These are phyloP conservation scores for Colletotrichum siamense DNA, from an alignment of 2,329 filamentous ascomycete genomes.

Conservation along the genomic window DNA sequence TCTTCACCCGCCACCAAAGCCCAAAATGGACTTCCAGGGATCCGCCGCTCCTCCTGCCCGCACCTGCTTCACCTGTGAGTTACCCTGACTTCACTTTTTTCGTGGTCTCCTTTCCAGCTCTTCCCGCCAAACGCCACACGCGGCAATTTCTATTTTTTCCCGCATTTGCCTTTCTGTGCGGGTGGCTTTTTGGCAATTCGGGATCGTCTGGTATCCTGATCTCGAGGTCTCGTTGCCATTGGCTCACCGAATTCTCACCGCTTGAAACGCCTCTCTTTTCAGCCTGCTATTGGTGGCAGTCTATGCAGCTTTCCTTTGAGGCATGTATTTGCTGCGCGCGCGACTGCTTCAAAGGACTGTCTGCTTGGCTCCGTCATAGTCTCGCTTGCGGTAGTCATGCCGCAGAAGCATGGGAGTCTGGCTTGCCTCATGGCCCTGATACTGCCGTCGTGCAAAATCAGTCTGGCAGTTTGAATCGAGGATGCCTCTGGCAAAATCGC, in stretches of 20 bases:
- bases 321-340: background rate
- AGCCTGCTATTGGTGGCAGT: constrained; percentile 4
- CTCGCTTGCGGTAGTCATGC: background rate
- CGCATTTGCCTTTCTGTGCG: background rate
- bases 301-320: background rate
- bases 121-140: background rate
- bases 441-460: background rate
- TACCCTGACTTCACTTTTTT: constrained; percentile 9
- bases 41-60: constrained; percentile 33
- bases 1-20: constrained; percentile 7
- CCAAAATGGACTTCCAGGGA: constrained; percentile 39
- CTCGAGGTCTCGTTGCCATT: background rate
- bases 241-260: constrained; percentile 1
- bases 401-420: background rate
- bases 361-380: background rate
- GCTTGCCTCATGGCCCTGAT: background rate
- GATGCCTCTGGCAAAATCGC: background rate
- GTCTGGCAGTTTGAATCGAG: background rate
- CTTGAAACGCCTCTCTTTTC: background rate
- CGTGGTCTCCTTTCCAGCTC: background rate
- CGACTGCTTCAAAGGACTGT: background rate
- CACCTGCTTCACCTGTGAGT: constrained; percentile 59
- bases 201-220: background rate
- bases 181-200: constrained; percentile 1
- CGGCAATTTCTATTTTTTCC: background rate